phyloP scores from a whole-genome alignment of 352 stramenopile species.

The Globisporangium apiculatum region DNA sequence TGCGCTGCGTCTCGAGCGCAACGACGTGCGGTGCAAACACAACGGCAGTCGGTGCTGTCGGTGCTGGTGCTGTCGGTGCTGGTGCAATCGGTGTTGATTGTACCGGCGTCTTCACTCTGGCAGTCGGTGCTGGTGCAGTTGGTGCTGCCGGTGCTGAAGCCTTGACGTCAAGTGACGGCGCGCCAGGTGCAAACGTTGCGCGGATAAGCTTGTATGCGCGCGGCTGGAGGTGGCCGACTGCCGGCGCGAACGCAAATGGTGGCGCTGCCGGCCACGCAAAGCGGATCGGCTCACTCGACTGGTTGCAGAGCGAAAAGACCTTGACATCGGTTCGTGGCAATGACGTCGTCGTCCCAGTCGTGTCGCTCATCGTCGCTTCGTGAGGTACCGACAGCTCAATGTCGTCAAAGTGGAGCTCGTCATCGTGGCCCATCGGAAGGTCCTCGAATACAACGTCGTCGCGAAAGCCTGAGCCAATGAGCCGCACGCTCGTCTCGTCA shows the following conservation, averaged over 20 bases:
- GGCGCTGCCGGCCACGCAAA: conserved; percentile 59
- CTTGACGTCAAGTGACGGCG: conserved; percentile 7
- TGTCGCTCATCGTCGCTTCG: conserved; percentile 2
- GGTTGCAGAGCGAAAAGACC: conserved; percentile 75
- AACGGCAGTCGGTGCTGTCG: conserved; percentile 8
- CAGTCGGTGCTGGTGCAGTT: background rate
- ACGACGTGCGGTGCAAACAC: conserved; percentile 33
- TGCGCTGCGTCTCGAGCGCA: conserved; percentile 38
- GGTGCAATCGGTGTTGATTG: too few species aligned
- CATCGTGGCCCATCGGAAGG: conserved; percentile 59
- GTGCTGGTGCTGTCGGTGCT: conserved; percentile 9
- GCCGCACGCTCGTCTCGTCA: conserved; percentile 72
- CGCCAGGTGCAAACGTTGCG: conserved; percentile 52
- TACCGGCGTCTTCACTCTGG: too few species aligned
- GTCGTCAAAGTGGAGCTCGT: conserved; percentile 85
- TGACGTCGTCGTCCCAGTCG: background rate
- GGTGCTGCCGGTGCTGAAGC: conserved; percentile 2
- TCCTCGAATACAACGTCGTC: conserved; percentile 88
- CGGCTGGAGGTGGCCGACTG: conserved; percentile 61
- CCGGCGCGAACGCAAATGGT: conserved; percentile 68
- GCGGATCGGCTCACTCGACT: conserved; percentile 42
- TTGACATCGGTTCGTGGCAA: conserved; percentile 33
- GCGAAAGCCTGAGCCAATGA: conserved; percentile 68
- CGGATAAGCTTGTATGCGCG: conserved; percentile 61
- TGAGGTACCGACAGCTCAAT: conserved; percentile 32